phyloP scores from a whole-genome alignment of 495 filamentous ascomycete genomes.

The Oidiodendron maius region DNA sequence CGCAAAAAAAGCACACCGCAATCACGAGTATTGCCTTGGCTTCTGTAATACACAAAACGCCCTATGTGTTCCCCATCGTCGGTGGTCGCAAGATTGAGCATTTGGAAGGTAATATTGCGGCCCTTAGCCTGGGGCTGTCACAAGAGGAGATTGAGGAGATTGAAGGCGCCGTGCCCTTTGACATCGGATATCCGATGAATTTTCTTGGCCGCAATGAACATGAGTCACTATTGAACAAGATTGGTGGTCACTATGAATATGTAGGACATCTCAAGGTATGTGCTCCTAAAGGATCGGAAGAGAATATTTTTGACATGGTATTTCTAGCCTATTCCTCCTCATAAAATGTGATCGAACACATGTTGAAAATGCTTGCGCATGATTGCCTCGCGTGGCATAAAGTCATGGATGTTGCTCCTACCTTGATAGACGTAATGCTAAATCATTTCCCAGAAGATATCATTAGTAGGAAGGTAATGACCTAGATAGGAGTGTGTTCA shows the following conservation, averaged over 20 bases:
- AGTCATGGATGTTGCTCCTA: too few species aligned
- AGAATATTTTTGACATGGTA: too few species aligned
- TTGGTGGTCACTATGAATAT: conserved; percentile 42
- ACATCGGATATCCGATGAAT: conserved; percentile 53
- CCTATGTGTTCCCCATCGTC: conserved; percentile 72
- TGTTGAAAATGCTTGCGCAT: too few species aligned
- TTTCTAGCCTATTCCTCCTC: too few species aligned
- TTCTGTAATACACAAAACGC: conserved; percentile 67
- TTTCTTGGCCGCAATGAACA: conserved; percentile 42
- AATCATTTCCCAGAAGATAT: too few species aligned
- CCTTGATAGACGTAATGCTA: too few species aligned
- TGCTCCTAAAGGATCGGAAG: neutral
- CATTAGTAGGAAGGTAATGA: too few species aligned
- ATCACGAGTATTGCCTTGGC: conserved; percentile 61
- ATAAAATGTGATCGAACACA: too few species aligned
- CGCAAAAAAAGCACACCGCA: conserved; percentile 41
- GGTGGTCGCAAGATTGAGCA: conserved; percentile 55
- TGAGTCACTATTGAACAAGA: conserved; percentile 30
- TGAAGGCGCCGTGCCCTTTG: conserved; percentile 54
- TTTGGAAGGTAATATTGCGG: conserved; percentile 63
- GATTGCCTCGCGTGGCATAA: too few species aligned
- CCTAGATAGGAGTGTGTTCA: too few species aligned
- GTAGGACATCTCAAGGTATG: conserved; percentile 21
- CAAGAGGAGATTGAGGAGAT: conserved; percentile 61
- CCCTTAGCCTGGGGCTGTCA: conserved; percentile 48